Percentiles rank a stretch among this genome's conserved stretches.
Conservation (phyloP, 768 basidiomycete genomes). For the Tulasnella sp. region DNA sequence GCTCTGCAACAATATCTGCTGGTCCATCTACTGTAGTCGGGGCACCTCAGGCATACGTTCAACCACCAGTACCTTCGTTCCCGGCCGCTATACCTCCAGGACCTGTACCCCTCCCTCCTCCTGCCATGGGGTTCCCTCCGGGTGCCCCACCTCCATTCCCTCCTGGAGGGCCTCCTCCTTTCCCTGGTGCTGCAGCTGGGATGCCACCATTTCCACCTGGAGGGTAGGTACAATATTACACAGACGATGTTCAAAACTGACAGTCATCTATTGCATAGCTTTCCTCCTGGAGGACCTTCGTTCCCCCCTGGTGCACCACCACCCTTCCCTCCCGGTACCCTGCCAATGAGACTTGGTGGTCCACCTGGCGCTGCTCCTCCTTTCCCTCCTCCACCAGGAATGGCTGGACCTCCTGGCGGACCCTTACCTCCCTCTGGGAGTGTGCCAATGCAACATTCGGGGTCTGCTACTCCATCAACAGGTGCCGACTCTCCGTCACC, state of each 20-base stretch:
- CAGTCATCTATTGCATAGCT: not conserved
- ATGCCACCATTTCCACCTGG: conserved; percentile 22
- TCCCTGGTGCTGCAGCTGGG: conserved; percentile 21
- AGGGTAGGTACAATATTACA: too few species aligned
- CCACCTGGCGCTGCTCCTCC: conserved; percentile 3
- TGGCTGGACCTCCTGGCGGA: conserved; percentile 14
- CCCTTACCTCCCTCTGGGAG: conserved; percentile 20
- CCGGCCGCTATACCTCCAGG: conserved; percentile 25
- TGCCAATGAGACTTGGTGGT: not conserved
- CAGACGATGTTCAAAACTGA: not conserved
- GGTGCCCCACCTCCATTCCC: conserved; percentile 31
- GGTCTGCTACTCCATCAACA: conserved; percentile 17
- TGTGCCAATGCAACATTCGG: too few species aligned
- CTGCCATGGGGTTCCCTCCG: conserved; percentile 28
- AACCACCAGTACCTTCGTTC: conserved; percentile 38
- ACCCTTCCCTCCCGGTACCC: conserved; percentile 10
- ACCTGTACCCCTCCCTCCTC: conserved; percentile 10
- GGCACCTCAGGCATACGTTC: conserved; percentile 55
- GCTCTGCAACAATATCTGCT: conserved; percentile 30
- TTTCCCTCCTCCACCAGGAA: conserved; percentile 1
- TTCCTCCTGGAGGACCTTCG: conserved; percentile 14
- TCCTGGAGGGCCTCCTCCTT: conserved; percentile 24
- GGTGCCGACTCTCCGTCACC: conserved; percentile 15
- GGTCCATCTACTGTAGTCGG: conserved; percentile 47
- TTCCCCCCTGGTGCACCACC: conserved; percentile 16